Percentiles rank a stretch among this genome's conserved stretches.
Conservation (phyloP, 2,329 filamentous ascomycete species). For the Arthrobotrys entomopaga region DNA sequence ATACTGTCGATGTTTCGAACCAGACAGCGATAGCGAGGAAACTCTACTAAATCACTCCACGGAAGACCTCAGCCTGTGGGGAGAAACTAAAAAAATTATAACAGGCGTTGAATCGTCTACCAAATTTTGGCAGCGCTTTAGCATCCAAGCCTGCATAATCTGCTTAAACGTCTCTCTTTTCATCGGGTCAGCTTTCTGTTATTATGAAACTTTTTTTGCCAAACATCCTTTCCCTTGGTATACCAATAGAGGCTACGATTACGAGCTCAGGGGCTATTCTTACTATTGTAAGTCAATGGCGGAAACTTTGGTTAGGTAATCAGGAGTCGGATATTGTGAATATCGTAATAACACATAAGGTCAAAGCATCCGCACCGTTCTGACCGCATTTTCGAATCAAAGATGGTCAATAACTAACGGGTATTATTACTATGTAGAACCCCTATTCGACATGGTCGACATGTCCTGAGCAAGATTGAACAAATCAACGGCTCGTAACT, state of each 20-base stretch:
- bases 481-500: constrained; percentile 49
- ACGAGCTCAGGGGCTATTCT: constrained; percentile 37
- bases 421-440: constrained; percentile 22
- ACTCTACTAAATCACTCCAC: constrained; percentile 26
- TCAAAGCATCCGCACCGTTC: constrained; percentile 1
- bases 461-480: constrained; percentile 22
- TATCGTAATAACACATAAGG: constrained; percentile 13
- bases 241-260: constrained; percentile 10
- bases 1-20: constrained; percentile 1
- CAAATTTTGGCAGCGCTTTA: constrained; percentile 9
- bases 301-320: constrained; percentile 39
- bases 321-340: not conserved
- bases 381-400: not conserved
- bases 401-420: not conserved
- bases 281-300: constrained; percentile 53
- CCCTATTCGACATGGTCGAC: constrained; percentile 40
- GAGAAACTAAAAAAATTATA: constrained; percentile 13
- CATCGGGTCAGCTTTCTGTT: constrained; percentile 44
- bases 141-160: constrained; percentile 24
- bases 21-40: constrained; percentile 43
- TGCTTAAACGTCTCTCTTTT: constrained; percentile 38
- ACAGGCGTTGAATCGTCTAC: not conserved
- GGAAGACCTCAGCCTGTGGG: not conserved
- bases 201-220: constrained; percentile 36
- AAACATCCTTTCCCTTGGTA: constrained; percentile 11